These are phyloP conservation scores for Biscogniauxia marginata DNA, from an alignment of 2,329 filamentous ascomycete species.

Conservation along the genomic window DNA sequence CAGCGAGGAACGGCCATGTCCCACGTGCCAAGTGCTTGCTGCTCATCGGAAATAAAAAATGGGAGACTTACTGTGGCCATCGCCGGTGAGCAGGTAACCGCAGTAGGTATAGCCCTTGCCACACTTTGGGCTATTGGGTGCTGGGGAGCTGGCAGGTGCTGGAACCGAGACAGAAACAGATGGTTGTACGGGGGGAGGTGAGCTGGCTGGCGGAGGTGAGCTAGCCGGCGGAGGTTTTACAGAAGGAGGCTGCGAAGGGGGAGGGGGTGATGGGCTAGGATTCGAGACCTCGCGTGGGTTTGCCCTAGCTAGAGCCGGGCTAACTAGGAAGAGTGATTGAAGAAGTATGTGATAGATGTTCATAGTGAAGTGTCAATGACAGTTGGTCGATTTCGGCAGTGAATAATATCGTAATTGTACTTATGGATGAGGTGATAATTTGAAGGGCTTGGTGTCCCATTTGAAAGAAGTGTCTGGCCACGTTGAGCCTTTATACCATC, in stretches of 20 bases:
- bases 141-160: constrained; percentile 7
- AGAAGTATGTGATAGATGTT: background rate
- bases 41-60: background rate
- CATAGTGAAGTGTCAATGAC: background rate
- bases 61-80: constrained; percentile 28
- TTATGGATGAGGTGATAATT: background rate
- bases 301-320: background rate
- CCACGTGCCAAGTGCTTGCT: background rate
- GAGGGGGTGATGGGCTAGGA: no score
- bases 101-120: constrained; percentile 35
- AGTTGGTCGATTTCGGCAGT: background rate
- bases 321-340: background rate
- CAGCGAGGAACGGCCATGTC: background rate
- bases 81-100: constrained; percentile 29
- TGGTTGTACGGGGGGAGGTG: background rate
- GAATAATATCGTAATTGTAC: background rate
- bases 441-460: no score
- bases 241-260: no score
- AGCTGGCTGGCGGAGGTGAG: no score
- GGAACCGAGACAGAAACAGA: no score
- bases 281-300: background rate
- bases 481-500: background rate
- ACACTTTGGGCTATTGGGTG: constrained; percentile 24
- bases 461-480: no score
- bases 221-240: background rate